Evolutionary conservation across 805 yeast species (phyloP), one percentile per base, ranked within the genome.

Genomic region (Starmerella stellata): DNA sequence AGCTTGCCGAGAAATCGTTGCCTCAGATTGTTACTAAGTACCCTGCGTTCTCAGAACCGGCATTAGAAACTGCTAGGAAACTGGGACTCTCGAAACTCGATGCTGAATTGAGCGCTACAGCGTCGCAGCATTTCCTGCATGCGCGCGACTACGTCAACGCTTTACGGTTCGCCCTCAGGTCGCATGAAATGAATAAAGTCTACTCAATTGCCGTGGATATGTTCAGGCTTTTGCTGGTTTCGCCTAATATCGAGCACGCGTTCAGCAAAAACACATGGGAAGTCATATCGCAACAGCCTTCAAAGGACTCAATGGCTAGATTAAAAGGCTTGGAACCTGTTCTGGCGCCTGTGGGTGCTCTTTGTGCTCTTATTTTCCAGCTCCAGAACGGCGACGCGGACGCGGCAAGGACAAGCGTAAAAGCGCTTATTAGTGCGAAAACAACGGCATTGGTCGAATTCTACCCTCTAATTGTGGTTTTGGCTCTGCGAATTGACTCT

Each of bases 381-480:
- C 11, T 23, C 11, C 25, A 11, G 9, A 7, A 11, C 25, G 9
- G 7, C 25, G 11, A 23, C 11, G 25, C 25, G 25, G 25, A 7
- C 7, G 25, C 9, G 25, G 11, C 11, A 11, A 7, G 25, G 11
- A 7, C 7, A 11, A 7, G 25, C 25, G 11, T 23, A 7, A 23
- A 11, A 7, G 25, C 25, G 7, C 25, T 23, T 23, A 23, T 23
- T 23, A 23, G 7, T 7, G 11, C 9, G 25, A 7, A 11, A 11
- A 11, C 7, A 7, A 7, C 32, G 16, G 14, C 7, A 29, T 15
- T 29, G 1, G 9, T 38, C 11, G 41, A 43, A 38, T 44, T 39
- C 44, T 38, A 37, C 28, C 52, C 52, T 19, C 38, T 49, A 33
- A 36, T 49, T 1, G 45, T 47, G 2, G 48, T 46, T 11, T 35